phyloP scores from a whole-genome alignment of 306 rosid genomes.

The Canavalia ensiformis region DNA sequence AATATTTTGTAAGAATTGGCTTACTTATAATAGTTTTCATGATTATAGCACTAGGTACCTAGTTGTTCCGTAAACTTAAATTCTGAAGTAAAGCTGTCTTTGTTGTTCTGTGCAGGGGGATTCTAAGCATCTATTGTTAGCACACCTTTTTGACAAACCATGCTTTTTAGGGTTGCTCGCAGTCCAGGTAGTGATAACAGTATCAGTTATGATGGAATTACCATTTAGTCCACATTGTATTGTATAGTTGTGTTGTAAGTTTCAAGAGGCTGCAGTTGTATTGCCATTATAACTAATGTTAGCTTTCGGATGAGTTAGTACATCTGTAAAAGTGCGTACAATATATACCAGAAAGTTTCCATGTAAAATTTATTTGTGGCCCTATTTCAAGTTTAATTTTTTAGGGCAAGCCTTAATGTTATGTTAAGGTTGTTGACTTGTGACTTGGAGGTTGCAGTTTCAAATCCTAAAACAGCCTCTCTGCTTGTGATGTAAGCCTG shows the following conservation, averaged over 20 bases:
- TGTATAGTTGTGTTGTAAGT: slow-evolving; percentile 6
- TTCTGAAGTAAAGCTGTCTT: slow-evolving; percentile 22
- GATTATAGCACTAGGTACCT: not conserved
- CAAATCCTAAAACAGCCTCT: not conserved
- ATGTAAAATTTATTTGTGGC: not conserved
- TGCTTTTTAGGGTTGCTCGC: slow-evolving; percentile 91
- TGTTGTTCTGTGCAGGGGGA: slow-evolving; percentile 62
- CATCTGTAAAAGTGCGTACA: not conserved
- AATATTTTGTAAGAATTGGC: slow-evolving; percentile 21
- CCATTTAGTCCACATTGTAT: not conserved
- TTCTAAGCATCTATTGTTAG: slow-evolving; percentile 75
- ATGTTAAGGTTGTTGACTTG: not conserved
- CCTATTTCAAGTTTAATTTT: slow-evolving; percentile 1
- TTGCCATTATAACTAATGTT: slow-evolving; percentile 24
- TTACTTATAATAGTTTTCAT: not conserved
- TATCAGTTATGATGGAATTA: not conserved
- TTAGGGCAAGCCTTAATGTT: not conserved
- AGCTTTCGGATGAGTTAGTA: slow-evolving; percentile 14
- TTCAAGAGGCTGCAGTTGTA: slow-evolving; percentile 21
- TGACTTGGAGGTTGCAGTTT: not conserved
- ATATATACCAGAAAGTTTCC: slow-evolving; percentile 15
- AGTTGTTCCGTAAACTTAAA: slow-evolving; percentile 21
- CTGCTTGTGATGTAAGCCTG: not conserved
- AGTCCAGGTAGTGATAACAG: slow-evolving; percentile 64
- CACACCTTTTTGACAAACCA: slow-evolving; percentile 93